Evolutionary conservation across 345 rosid genomes (phyloP).

Genomic region (Clarkia xantiana): DNA sequence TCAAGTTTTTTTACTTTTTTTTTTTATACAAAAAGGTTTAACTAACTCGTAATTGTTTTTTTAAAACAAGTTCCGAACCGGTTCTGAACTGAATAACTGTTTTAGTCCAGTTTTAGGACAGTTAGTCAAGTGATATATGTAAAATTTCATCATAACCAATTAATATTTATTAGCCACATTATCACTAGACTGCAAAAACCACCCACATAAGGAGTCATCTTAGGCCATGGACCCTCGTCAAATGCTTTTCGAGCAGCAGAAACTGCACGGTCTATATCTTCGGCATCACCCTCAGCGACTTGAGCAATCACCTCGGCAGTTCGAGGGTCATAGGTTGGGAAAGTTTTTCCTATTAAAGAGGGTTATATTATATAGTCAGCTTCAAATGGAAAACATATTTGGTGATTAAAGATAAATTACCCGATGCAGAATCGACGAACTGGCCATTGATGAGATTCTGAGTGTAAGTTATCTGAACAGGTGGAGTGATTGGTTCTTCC

Average conservation of each 20-base stretch:
- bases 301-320: conserved; percentile 51
- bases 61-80: too few species aligned
- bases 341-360: conserved; percentile 35
- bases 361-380: neutral
- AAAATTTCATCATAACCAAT: too few species aligned
- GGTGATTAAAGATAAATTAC: conserved; percentile 14
- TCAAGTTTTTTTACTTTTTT: too few species aligned
- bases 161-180: neutral
- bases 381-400: neutral
- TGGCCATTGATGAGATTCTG: conserved; percentile 72
- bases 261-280: conserved; percentile 53
- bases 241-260: conserved; percentile 69
- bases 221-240: conserved; percentile 74
- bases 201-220: conserved; percentile 47
- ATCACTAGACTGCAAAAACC: neutral
- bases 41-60: too few species aligned
- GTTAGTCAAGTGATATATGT: too few species aligned
- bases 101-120: too few species aligned
- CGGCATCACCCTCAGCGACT: conserved; percentile 61
- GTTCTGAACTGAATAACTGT: too few species aligned
- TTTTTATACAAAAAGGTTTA: too few species aligned
- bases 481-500: conserved; percentile 53
- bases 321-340: conserved; percentile 55
- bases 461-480: conserved; percentile 46
- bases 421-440: conserved; percentile 82